Evolutionary conservation across 805 yeast species (phyloP), one percentile per base, ranked within the genome.

Genomic region (Candida khao-thaluensis): DNA sequence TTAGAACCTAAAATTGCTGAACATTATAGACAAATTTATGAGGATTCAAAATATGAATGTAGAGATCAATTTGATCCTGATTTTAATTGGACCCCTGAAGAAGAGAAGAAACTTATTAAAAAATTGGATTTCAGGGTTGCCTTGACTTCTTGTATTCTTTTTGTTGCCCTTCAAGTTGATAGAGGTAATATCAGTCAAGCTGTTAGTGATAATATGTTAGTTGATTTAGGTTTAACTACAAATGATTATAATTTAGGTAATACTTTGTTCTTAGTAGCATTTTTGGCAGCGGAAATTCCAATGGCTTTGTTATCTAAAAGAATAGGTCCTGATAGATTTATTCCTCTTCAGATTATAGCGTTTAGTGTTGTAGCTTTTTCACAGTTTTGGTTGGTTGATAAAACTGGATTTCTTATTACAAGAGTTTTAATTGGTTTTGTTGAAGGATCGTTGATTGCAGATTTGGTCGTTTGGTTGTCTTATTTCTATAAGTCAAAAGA

Each of bases 401-500:
- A 43, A 32, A 41, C 55, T 2, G 50, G 59, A 2, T 61, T 57
- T 34, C 48, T 51, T 32, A 45, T 51, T 31, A 48, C 57, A 17
- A 44, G 66, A 33, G 60, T 52, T 7, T 47, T 61, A 10, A 48
- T 59, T 18, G 66, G 64, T 2, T 43, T 51, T 26, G 40, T 57
- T 33, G 63, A 60, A 42, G 63, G 65, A 35, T 62, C 64, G 1
- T 52, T 54, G 33, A 54, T 59, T 38, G 81, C 84, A 18, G 86
- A 80, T 47, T 58, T 76, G 26, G 71, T 76, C 38, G 57, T 81
- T 33, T 82, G 82, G 77, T 61, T 82, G 55, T 74, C 83, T 0
- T 82, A 79, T 57, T 82, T 81, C 58, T 82, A 77, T 61, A 82
- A 76, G 10, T 53, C 74, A 18, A 54, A 64, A 12, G 87, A 82